Evolutionary conservation across 2,329 filamentous ascomycete species (phyloP).

Genomic region (Aquanectria penicillioides): DNA sequence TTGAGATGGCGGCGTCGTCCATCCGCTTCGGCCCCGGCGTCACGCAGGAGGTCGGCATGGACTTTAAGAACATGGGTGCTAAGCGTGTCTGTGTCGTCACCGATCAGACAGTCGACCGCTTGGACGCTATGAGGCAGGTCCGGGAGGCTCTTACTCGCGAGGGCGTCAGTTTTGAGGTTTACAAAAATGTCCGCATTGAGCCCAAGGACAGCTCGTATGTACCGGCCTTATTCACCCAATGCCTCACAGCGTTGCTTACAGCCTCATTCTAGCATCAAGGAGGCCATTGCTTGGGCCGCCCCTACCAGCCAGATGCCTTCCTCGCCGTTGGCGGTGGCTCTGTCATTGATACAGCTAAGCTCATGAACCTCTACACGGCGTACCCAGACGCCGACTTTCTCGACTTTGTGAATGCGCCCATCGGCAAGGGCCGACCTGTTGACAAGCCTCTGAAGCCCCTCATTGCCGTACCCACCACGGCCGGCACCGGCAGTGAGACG

Average conservation of each 20-base stretch:
- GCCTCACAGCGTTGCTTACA: constrained; percentile 4
- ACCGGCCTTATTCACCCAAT: background rate
- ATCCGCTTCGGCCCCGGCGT: constrained; percentile 94
- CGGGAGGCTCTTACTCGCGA: constrained; percentile 81
- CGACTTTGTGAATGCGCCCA: constrained; percentile 96
- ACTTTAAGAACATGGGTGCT: constrained; percentile 89
- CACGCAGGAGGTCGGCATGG: constrained; percentile 98
- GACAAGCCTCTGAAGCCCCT: constrained; percentile 76
- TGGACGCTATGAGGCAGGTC: constrained; percentile 91
- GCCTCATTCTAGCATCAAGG: constrained; percentile 71
- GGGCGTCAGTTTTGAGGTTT: constrained; percentile 84
- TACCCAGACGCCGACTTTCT: constrained; percentile 94
- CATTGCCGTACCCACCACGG: constrained; percentile 86
- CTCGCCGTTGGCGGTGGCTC: constrained; percentile 90
- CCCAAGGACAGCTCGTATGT: constrained; percentile 92
- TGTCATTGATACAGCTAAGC: constrained; percentile 97
- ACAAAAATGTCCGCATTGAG: constrained; percentile 83
- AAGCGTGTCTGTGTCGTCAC: constrained; percentile 93
- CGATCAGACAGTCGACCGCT: constrained; percentile 80
- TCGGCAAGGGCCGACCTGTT: constrained; percentile 86
- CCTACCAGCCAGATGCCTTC: constrained; percentile 86
- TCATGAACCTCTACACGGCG: constrained; percentile 96
- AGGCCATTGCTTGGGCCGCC: constrained; percentile 90
- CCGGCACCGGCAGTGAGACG: constrained; percentile 90
- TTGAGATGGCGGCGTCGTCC: constrained; percentile 96